phyloP scores from a whole-genome alignment of 441 rosid species.

The Hura crepitans region DNA sequence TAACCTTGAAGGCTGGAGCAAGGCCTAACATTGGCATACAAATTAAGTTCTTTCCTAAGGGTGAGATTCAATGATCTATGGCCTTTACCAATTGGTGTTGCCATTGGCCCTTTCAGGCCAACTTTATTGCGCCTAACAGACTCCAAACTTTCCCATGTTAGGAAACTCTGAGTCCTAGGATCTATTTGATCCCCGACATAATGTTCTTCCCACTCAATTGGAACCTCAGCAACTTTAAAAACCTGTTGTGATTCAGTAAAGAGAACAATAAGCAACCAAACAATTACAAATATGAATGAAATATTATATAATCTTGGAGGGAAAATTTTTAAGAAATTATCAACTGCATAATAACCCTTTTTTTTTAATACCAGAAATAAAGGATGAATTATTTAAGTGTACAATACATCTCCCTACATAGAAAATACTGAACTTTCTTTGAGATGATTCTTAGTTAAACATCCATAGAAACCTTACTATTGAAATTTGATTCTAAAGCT shows the following conservation, averaged over 20 bases:
- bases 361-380: background rate
- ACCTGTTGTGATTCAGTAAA: constrained; percentile 40
- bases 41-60: constrained; percentile 84
- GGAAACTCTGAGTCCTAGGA: constrained; percentile 89
- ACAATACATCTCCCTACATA: no score
- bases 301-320: background rate
- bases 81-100: constrained; percentile 99
- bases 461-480: no score
- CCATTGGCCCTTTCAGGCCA: constrained; percentile 99
- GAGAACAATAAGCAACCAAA: background rate
- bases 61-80: constrained; percentile 94
- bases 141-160: constrained; percentile 93
- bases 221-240: constrained; percentile 70
- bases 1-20: constrained; percentile 95
- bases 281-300: constrained; percentile 4
- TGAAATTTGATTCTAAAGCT: no score
- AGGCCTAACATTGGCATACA: constrained; percentile 96
- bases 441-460: no score
- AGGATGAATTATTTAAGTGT: background rate
- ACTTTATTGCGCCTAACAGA: constrained; percentile 67
- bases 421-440: no score
- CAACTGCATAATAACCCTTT: background rate
- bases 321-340: background rate
- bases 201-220: constrained; percentile 93
- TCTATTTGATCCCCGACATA: constrained; percentile 67